Base-by-base conservation (phyloP, 352 stramenopile species). In the Globisporangium yorkense region DNA sequence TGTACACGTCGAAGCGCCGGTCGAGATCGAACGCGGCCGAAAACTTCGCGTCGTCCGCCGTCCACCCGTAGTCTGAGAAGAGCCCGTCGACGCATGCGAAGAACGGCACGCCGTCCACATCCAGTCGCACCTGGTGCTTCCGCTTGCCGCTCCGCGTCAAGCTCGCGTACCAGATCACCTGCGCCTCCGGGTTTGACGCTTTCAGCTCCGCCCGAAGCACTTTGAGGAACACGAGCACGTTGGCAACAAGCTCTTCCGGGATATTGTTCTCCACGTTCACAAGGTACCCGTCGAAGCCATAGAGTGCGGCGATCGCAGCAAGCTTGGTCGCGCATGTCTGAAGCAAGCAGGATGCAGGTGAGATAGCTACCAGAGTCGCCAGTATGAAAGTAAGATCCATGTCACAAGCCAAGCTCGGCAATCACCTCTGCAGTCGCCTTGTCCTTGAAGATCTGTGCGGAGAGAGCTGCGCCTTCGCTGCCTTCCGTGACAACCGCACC, bases 261-360 rank as follows among this genome's bases (percentile, higher is more conserved):
- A 84, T 51, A 35, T 75, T 49, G 60, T 80, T 85, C 51, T 87
- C 72, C 24, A 87, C 66, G 51, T 84, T 84, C n/a, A 87, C 54
- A n/a, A 87, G 65, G 68, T 76, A 87, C 10, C 77, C 77, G 50
- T 85, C 77, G 44, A 88, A 84, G 12, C 71, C 68, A 37, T 74
- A 61, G 20, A 77, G 63, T 31, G 56, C 54, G 29, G 75, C 66
- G 35, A 83, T 80, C 21, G 40, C 56, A 54, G 62, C 68, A 44
- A 88, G 31, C 47, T 78, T 72, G 5, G 48, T 51, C 9, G 73
- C 77, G 43, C 71, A 71, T 9, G 9, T 55, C 62, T 83, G 54
- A 27, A 3, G 16, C 31, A 59, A 21, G 15, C 16, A 52, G 20
- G 12, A 59, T 24, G 27, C 18, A 52, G 21, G 16, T 33, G 20